Base-by-base conservation (phyloP, 768 basidiomycete species). In the Tubosaeta sp. region DNA sequence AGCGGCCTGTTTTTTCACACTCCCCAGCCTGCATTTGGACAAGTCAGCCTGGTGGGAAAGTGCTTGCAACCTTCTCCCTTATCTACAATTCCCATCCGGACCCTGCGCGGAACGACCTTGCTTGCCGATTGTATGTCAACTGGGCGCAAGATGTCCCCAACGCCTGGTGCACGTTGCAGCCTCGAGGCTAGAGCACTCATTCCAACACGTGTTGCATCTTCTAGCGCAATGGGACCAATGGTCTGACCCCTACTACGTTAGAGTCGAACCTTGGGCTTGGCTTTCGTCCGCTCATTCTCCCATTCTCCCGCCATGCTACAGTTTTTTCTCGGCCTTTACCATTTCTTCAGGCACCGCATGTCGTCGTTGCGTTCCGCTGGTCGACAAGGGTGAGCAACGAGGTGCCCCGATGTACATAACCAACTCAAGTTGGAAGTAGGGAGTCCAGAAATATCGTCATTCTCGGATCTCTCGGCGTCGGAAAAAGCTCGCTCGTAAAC, bases 401-500 rank as follows among this genome's bases (percentile, higher is more conserved):
- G 7, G 8, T 8, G n/a, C 51, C 51, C 39, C 21, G 24, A n/a
- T 25, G 2, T 30, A 22, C 35, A 25, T 21, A 25, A 11, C 21
- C 29, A 35, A 50, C 51, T 55, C 47, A 51, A 18, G 14, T n/a
- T 11, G 14, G n/a, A 24, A 24, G 2, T 22, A 54, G 55, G 36
- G 29, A 41, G 10, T 57, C 38, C 19, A 45, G 35, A 36, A 59
- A 59, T 13, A 48, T 66, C 2, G 19, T 64, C 48, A 19, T 64
- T 43, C 52, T 65, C 25, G 64, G 63, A n/a, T 58, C 62, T 18
- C 49, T 64, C 13, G 64, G 74, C 30, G 44, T 57, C 22, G 69
- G 69, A 10, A 76, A 76, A 52, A 74, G 76, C 56, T 70, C 71
- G 7, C 60, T 74, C 30, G 53, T 75, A 36, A 76, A 76, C 55